Evolutionary conservation across 2,329 filamentous ascomycete genomes (phyloP), one percentile per base, ranked within the genome.

Genomic region (Emergomyces pasteurianus): DNA sequence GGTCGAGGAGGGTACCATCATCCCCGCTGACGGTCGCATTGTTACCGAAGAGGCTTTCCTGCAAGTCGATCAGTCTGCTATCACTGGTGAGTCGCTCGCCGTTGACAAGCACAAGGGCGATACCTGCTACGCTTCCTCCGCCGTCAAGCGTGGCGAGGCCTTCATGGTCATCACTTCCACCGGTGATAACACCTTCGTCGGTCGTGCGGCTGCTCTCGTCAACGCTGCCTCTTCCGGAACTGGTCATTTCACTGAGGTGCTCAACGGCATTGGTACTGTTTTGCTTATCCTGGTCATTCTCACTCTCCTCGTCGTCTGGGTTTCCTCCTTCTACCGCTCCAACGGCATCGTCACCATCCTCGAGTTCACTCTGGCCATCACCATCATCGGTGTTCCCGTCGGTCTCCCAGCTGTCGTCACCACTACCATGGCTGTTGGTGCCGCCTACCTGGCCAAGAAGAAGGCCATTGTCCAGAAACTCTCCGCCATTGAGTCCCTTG

Each of bases 391-490:
- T 83, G 90, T 95, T 31, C 90, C 90, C 60, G 90, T 95, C 77
- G 90, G 90, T 86, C 89, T 95, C 66, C 90, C 90, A 63, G 90
- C 89, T 68, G 90, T 95, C 78, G 90, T 95, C 63, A 95, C 91
- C 69, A 95, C 90, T 68, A 95, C 90, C 72, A 94, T 95, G 90
- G 90, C 90, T 73, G 90, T 95, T 74, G 90, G 90, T 79, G 90
- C 90, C 66, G 88, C 90, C 65, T 94, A 94, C 76, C 84, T 95
- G 62, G 90, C 90, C 70, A 92, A 91, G 82, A 92, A 92, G 82
- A 86, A 92, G 80, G 91, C 90, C 60, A 95, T 95, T 67, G 90
- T 95, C 66, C 90, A 95, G 80, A 95, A 92, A 81, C 85, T 95
- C 59, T 90, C 87, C 40, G 90, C 90, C 66, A 95, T 95, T 64